Conservation (phyloP, 306 rosid species). For the Pyrus pyrifolia region DNA sequence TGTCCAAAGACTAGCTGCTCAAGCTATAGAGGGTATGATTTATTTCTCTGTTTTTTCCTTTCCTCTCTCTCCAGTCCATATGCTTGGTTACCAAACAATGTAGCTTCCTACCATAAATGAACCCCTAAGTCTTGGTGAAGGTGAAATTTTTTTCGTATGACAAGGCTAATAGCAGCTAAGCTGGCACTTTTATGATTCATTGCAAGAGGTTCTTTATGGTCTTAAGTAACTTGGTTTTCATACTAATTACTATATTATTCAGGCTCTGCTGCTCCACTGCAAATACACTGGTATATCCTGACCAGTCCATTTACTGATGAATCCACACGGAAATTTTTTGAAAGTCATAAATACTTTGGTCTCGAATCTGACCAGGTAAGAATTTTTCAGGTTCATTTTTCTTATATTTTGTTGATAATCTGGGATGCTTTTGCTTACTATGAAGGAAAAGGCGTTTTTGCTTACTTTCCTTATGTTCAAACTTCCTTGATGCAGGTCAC, state of each 20-base stretch:
- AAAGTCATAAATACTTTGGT: conserved; percentile 79
- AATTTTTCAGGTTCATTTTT: neutral
- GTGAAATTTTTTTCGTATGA: neutral
- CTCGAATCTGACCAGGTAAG: conserved; percentile 85
- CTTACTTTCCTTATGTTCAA: conserved; percentile 25
- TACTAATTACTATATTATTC: conserved; percentile 17
- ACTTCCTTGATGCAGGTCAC: conserved; percentile 56
- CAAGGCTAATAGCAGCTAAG: neutral
- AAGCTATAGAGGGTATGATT: conserved; percentile 57
- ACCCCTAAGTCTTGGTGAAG: neutral
- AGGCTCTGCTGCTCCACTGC: conserved; percentile 57
- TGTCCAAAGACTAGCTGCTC: conserved; percentile 79
- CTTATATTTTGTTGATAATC: neutral
- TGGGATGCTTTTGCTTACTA: neutral
- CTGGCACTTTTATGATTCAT: neutral
- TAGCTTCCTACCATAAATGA: neutral
- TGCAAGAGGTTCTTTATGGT: neutral
- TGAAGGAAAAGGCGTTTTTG: neutral
- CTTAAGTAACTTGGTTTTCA: neutral
- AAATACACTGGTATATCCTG: conserved; percentile 95
- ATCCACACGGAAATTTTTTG: conserved; percentile 77
- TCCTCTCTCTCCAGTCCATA: neutral
- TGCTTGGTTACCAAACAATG: neutral
- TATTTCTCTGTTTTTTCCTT: neutral
- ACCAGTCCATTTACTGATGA: conserved; percentile 98